These are phyloP conservation scores for Pythium folliculosum DNA, from an alignment of 352 stramenopile species.

Conservation along the genomic window DNA sequence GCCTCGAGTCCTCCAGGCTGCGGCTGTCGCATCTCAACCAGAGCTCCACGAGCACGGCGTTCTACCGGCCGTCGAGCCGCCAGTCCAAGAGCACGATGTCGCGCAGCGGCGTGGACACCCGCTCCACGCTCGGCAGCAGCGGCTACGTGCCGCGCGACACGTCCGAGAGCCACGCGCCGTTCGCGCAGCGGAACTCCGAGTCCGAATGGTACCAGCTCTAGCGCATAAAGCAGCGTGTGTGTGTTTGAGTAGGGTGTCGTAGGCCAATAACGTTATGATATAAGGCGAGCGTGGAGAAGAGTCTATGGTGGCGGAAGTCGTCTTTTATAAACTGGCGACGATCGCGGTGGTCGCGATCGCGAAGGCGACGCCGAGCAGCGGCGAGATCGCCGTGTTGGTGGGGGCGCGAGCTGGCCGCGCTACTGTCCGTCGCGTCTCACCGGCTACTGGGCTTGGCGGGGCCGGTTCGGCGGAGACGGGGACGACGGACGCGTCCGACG, in stretches of 20 bases:
- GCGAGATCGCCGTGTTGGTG: neutral
- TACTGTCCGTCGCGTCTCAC: neutral
- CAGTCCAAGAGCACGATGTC: neutral
- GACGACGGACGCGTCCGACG: no score
- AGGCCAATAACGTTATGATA: neutral
- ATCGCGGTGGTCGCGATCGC: neutral
- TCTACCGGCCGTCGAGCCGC: constrained; percentile 16
- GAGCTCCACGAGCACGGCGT: neutral
- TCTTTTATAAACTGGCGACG: constrained; percentile 2
- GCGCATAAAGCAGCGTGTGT: neutral
- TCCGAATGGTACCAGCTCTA: constrained; percentile 16
- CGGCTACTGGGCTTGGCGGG: neutral
- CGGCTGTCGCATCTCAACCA: neutral
- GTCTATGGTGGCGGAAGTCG: neutral
- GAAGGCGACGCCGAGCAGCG: constrained; percentile 4
- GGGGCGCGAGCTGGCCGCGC: neutral
- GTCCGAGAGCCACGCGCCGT: constrained; percentile 21
- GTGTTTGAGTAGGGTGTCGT: neutral
- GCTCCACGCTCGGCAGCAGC: constrained; percentile 4
- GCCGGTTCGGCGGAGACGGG: neutral
- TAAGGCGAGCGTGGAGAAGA: neutral
- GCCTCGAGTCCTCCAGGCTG: neutral
- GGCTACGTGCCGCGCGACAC: constrained; percentile 14
- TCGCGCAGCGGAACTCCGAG: constrained; percentile 23
- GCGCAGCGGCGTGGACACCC: neutral